Conservation (phyloP, 139 green algal genomes). For the Parachlorella kessleri region DNA sequence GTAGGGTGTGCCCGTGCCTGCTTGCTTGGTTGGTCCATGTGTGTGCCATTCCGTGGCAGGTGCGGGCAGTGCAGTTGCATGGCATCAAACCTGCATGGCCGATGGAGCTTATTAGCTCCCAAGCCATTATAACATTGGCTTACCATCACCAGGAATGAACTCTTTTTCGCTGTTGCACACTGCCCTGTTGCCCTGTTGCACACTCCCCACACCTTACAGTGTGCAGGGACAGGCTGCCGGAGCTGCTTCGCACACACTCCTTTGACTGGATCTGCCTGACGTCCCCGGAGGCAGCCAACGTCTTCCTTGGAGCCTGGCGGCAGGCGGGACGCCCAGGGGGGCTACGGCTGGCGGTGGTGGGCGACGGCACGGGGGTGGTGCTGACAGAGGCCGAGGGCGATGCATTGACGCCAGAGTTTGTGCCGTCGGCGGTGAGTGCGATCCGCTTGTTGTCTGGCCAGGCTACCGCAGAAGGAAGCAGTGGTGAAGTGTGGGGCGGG, state of each 20-base stretch:
- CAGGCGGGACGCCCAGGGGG: conserved; percentile 60
- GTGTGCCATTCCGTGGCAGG: too few species aligned
- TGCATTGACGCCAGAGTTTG: conserved; percentile 24
- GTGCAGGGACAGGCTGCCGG: background rate
- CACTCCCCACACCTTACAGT: background rate
- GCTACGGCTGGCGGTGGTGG: conserved; percentile 75
- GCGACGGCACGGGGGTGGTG: conserved; percentile 69
- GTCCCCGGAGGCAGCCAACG: conserved; percentile 81
- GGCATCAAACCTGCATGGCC: too few species aligned
- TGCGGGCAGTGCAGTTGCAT: too few species aligned
- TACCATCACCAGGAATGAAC: too few species aligned
- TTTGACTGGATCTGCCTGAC: conserved; percentile 88
- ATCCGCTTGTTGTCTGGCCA: too few species aligned
- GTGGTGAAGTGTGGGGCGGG: too few species aligned
- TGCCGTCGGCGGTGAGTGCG: conserved; percentile 33
- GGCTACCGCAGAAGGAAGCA: too few species aligned
- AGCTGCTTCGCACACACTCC: conserved; percentile 1
- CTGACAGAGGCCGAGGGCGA: conserved; percentile 41
- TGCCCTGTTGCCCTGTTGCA: too few species aligned
- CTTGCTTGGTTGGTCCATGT: too few species aligned
- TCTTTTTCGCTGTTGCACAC: too few species aligned
- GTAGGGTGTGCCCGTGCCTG: conserved; percentile 13
- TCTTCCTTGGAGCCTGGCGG: conserved; percentile 85
- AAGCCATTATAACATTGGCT: too few species aligned
- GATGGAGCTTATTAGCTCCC: too few species aligned